phyloP scores from a whole-genome alignment of 345 rosid species.

The Abelmoschus esculentus region DNA sequence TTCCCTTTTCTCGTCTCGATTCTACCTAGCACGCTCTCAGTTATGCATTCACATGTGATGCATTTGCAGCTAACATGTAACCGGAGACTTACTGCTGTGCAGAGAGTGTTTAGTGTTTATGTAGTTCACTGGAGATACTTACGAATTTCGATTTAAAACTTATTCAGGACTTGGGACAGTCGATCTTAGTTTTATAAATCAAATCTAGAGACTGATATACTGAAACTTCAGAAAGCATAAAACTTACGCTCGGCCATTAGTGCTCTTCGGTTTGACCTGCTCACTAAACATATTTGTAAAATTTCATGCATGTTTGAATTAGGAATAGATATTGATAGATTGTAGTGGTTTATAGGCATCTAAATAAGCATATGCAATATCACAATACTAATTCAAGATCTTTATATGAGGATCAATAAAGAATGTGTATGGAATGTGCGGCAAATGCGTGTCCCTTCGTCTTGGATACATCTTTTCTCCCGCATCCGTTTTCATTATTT shows the following conservation, averaged over 20 bases:
- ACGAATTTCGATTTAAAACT: not conserved
- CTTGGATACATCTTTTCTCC: not conserved
- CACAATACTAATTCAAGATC: not conserved
- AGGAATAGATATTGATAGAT: not conserved
- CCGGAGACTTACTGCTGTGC: not conserved
- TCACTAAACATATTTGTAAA: too few species aligned
- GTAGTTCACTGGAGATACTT: not conserved
- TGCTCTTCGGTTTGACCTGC: too few species aligned
- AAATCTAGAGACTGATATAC: not conserved
- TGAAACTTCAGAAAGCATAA: too few species aligned
- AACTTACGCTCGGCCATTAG: too few species aligned
- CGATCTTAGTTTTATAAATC: not conserved
- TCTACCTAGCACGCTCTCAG: not conserved
- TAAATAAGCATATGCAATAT: not conserved
- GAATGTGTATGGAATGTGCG: not conserved
- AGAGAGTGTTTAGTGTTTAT: not conserved
- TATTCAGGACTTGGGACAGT: not conserved
- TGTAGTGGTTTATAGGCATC: not conserved
- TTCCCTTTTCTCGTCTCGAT: not conserved
- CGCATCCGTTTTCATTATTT: too few species aligned
- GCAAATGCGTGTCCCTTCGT: not conserved
- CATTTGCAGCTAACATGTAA: not conserved
- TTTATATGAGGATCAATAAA: not conserved
- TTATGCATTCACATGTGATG: not conserved
- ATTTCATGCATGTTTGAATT: too few species aligned